Evolutionary conservation across 2,329 filamentous ascomycete species (phyloP), one percentile per base, ranked within the genome.

Genomic region (Aspergillus sp.): DNA sequence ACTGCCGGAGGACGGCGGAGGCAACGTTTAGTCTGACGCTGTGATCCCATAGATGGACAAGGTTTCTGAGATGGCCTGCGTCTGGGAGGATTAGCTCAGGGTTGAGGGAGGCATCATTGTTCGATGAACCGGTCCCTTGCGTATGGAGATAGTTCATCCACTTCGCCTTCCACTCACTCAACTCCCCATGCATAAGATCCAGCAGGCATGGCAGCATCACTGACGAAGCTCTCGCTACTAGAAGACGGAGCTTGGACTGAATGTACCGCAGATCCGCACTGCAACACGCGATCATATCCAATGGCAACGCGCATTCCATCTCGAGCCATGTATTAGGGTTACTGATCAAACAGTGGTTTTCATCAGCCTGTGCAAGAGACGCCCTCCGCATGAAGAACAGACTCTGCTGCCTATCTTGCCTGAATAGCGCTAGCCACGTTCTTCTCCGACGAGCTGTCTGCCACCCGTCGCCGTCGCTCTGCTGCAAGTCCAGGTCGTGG

Each of bases 321-420:
- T 20, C n/a, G 6, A 3, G 3, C 44, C 44, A 46, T 1, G 8
- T 46, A n/a, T 13, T 3, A 27, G 44, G 44, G 24, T 33, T 27
- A 15, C 24, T 22, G 9, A 46, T 24, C 0, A 46, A 46, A 5
- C 12, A 6, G 13, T 7, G 8, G 7, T 33, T 42, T 19, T 54
- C 51, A 12, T 54, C 51, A 9, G 40, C 30, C 34, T 39, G 51
- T n/a, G 19, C 9, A n/a, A 47, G 42, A 7, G 42, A 37, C 7
- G 27, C 19, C 22, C 42, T n/a, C 20, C 51, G 41, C 51, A 47
- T 47, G 27, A 54, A 54, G 24, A 54, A 54, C 17, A 54, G 34
- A 47, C 51, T 47, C 20, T 47, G 51, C 34, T 54, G 51, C 33
- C 42, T 45, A 27, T 54, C 51, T 27, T 54, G 51, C 24, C 42